These are phyloP conservation scores for Tubosaeta sp. DNA, from an alignment of 768 basidiomycete species.

Conservation along the genomic window DNA sequence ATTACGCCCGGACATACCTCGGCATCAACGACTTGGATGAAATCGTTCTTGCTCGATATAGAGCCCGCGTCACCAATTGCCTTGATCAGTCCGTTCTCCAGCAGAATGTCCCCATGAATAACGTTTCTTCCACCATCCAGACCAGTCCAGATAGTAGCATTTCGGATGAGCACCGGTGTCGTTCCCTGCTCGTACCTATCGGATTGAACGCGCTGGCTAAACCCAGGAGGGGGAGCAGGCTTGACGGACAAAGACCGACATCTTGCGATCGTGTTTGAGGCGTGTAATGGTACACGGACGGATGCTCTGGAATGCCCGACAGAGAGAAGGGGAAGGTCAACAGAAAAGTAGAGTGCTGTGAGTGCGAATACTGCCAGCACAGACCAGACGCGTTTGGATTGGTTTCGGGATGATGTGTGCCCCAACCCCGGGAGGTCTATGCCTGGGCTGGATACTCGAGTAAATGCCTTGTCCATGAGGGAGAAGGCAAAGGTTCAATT, in stretches of 20 bases:
- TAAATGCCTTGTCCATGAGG: slow-evolving; percentile 12
- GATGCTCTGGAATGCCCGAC: background rate
- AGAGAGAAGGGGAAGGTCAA: slow-evolving; percentile 6
- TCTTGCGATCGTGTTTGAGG: slow-evolving; percentile 34
- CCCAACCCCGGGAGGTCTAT: background rate
- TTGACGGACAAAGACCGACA: slow-evolving; percentile 43
- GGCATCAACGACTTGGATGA: slow-evolving; percentile 42
- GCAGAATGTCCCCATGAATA: slow-evolving; percentile 53
- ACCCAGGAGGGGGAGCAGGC: slow-evolving; percentile 43
- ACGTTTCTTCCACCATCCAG: slow-evolving; percentile 50
- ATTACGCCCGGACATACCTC: slow-evolving; percentile 13
- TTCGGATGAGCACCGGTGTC: slow-evolving; percentile 49
- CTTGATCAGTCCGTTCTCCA: slow-evolving; percentile 62
- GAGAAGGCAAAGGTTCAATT: background rate
- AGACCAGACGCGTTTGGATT: slow-evolving; percentile 12
- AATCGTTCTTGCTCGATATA: background rate
- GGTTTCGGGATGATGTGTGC: slow-evolving; percentile 1
- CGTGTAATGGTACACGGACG: slow-evolving; percentile 17
- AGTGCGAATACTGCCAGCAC: slow-evolving; percentile 13
- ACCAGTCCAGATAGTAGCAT: slow-evolving; percentile 81
- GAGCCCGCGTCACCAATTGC: slow-evolving; percentile 39
- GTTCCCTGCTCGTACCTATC: slow-evolving; percentile 58
- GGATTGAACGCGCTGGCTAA: slow-evolving; percentile 45
- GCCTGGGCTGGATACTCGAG: background rate
- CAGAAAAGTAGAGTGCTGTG: slow-evolving; percentile 13